Evolutionary conservation across 192 early-diverging fungal genomes (phyloP).

Genomic region (Umbelopsis isabellina): DNA sequence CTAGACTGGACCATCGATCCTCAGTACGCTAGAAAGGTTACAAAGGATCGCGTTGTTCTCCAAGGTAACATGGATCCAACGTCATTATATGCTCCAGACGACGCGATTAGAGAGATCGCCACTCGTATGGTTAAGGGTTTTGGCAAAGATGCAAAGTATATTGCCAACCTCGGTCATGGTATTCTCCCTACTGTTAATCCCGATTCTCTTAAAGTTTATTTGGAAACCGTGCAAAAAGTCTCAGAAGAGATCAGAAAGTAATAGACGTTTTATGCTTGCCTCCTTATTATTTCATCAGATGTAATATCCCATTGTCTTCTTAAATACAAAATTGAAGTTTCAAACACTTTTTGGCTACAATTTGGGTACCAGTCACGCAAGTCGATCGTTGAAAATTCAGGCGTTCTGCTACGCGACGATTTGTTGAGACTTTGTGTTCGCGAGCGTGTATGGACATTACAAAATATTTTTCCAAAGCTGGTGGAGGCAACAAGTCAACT

Average conservation of each 20-base stretch:
- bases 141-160: slow-evolving; percentile 71
- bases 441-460: slow-evolving; percentile 17
- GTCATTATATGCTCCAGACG: slow-evolving; percentile 74
- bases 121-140: slow-evolving; percentile 82
- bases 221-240: slow-evolving; percentile 69
- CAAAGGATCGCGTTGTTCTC: slow-evolving; percentile 62
- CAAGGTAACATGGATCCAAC: slow-evolving; percentile 98
- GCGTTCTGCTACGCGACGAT: background rate
- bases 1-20: slow-evolving; percentile 93
- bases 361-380: background rate
- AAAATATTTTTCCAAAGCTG: slow-evolving; percentile 16
- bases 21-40: slow-evolving; percentile 51
- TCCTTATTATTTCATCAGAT: background rate
- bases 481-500: background rate
- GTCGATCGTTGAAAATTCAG: background rate
- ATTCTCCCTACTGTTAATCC: slow-evolving; percentile 86
- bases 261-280: background rate
- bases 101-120: slow-evolving; percentile 74
- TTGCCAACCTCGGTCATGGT: slow-evolving; percentile 97
- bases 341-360: background rate
- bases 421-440: background rate
- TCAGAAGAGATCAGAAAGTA: slow-evolving; percentile 53
- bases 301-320: background rate
- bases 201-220: slow-evolving; percentile 68
- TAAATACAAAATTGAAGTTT: background rate